Conservation (phyloP, 495 filamentous ascomycete genomes). For the Xeromyces bisporus region DNA sequence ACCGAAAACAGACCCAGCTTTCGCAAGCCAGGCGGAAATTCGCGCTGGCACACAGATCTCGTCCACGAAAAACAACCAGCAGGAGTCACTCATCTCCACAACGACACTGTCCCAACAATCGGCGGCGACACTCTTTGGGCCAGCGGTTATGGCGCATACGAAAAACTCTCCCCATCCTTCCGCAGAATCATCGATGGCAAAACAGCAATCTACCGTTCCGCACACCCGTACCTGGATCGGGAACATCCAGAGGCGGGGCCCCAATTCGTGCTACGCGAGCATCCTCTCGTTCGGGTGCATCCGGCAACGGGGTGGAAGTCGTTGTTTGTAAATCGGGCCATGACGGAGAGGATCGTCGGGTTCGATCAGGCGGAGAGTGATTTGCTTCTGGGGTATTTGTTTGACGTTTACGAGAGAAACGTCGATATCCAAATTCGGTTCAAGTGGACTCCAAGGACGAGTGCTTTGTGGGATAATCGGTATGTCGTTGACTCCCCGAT, state of each 20-base stretch:
- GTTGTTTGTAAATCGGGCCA: constrained; percentile 49
- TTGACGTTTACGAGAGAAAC: constrained; percentile 46
- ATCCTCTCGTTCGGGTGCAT: constrained; percentile 54
- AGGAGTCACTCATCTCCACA: constrained; percentile 52
- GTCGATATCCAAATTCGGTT: constrained; percentile 53
- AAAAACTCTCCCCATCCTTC: constrained; percentile 52
- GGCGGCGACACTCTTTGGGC: constrained; percentile 63
- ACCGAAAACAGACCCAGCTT: constrained; percentile 38
- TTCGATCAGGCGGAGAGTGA: constrained; percentile 50
- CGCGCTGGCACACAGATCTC: constrained; percentile 53
- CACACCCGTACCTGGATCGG: constrained; percentile 51
- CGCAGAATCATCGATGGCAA: constrained; percentile 55
- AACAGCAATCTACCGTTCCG: constrained; percentile 47
- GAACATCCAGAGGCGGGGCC: constrained; percentile 43
- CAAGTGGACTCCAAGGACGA: constrained; percentile 43
- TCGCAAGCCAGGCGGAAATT: constrained; percentile 45
- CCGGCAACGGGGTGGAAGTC: constrained; percentile 57
- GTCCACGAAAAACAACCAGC: constrained; percentile 56
- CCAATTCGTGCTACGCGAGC: constrained; percentile 44
- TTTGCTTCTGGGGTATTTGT: constrained; percentile 48
- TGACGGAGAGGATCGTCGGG: constrained; percentile 48
- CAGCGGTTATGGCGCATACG: constrained; percentile 51
- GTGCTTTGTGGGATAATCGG: constrained; percentile 50
- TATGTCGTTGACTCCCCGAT: constrained; percentile 6
- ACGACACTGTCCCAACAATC: constrained; percentile 43